Base-by-base conservation (phyloP, 495 filamentous ascomycete genomes). In the Podospora appendiculata region DNA sequence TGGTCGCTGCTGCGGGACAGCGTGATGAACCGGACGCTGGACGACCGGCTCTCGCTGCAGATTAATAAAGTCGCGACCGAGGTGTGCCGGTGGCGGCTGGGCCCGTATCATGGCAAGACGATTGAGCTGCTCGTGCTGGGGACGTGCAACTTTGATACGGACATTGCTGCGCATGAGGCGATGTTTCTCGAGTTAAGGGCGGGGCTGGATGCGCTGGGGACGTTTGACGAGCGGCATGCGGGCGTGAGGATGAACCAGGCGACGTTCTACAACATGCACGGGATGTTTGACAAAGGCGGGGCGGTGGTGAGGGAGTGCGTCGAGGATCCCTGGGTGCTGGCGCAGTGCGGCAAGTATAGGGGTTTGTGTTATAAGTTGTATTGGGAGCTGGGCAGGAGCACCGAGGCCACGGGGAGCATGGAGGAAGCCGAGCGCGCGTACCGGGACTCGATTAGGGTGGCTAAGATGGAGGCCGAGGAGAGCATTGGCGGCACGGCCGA, bases 221-320 rank as follows among this genome's bases (percentile, higher is more conserved):
- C 11, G 2, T 56, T 56, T 32, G 53, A 56, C 33, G 48, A 56
- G 48, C 33, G 53, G 0, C 53, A 51, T 25, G 53, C 53, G 2
- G 53, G 53, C 4, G 35, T 56, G 35, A n/a, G 48, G 8, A 56
- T 56, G 53, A 51, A 51, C 36, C 17, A 47, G 5, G 41, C 48
- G 1, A 18, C n/a, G 13, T 56, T 56, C 35, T 56, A 56, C 42
- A 41, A 47, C 43, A 6, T 19, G 18, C 41, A 51, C 14, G 43
- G 17, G n/a, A 33, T 41, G 48, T 40, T 41, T 17, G 41, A 47
- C 1, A 41, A 47, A n/a, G 42, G 32, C 0, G 48, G 9, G 11
- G 7, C 14, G 11, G 41, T 51, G 34, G 38, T 41, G 10, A 42
- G 34, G 41, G 53, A 41, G 38, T 19, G 45, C 18, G 12, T 51